phyloP scores from a whole-genome alignment of 2,329 filamentous ascomycete genomes.

The Myotisia sp. region DNA sequence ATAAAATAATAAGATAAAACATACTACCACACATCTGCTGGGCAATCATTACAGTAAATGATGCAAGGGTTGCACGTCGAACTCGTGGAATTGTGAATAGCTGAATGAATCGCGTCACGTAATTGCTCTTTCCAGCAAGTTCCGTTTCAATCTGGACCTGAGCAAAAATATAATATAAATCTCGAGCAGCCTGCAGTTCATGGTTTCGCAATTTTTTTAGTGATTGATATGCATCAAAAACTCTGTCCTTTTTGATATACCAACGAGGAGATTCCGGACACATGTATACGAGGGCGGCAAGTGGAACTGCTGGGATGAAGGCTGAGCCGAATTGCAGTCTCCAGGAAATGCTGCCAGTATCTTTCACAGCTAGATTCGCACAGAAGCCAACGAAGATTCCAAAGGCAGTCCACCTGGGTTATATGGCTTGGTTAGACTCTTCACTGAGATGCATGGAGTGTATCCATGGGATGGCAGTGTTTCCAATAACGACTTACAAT shows the following conservation, averaged over 20 bases:
- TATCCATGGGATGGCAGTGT: too few species aligned
- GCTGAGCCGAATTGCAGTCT: constrained; percentile 50
- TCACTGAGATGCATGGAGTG: too few species aligned
- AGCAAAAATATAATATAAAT: constrained; percentile 47
- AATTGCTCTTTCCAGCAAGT: constrained; percentile 37
- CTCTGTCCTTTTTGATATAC: constrained; percentile 52
- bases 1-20: constrained; percentile 12
- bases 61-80: constrained; percentile 54
- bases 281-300: constrained; percentile 44
- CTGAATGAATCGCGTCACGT: constrained; percentile 44
- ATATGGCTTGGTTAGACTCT: too few species aligned
- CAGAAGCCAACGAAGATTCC: constrained; percentile 53
- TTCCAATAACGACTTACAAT: constrained; percentile 20
- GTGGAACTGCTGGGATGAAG: constrained; percentile 49
- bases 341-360: constrained; percentile 47
- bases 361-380: constrained; percentile 50
- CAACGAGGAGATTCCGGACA: constrained; percentile 53
- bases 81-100: constrained; percentile 37
- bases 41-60: constrained; percentile 66
- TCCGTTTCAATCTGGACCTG: constrained; percentile 36
- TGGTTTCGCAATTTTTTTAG: constrained; percentile 44
- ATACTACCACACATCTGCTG: constrained; percentile 52
- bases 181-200: constrained; percentile 46
- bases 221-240: constrained; percentile 46
- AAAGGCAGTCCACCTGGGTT: constrained; percentile 38